Base-by-base conservation (phyloP, 1,284 basidiomycete species). In the Puccinia horiana region DNA sequence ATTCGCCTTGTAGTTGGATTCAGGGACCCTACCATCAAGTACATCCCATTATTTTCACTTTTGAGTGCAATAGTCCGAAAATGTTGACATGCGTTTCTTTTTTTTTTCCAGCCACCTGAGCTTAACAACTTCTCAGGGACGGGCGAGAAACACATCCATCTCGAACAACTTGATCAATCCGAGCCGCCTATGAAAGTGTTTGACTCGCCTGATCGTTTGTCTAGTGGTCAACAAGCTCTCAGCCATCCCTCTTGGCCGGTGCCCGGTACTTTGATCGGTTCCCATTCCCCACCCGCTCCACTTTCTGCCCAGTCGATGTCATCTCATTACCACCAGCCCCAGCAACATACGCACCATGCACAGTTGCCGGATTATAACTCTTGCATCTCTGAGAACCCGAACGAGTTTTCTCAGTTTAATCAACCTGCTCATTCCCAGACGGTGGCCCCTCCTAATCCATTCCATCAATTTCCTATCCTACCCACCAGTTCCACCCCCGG, bases 1-100 rank as follows among this genome's bases (percentile, higher is more conserved):
- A 61, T 18, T 61, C 74, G 23, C 78, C 78, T n/a, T 56, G 35
- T 20, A 81, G 35, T 37, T 73, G 69, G 78, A 56, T 63, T 44
- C 69, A 81, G 37, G 78, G 78, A 23, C 52, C 78, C 26, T 72
- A 42, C 42, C 78, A 73, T 73, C 78, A 81, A 40, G 78, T 58
- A 58, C 72, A 40, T 72, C 47, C 29, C 0, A 18, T 23, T 2
- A 35, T 32, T 47, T 54, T 47, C 12, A 12, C 26, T 16, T 35
- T 44, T 49, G 6, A 12, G 12, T 47, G 40, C 26, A 23, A 16
- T 20, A 23, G 42, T 72, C 69, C 1, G 44, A 29, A 47, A 2
- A 49, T 35, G 35, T 14, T 52, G 70, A 73, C 14, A 54, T n/a
- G 18, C 2, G 20, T 32, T 32, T 54, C 18, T 26, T 14, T 37